Evolutionary conservation across 2,329 filamentous ascomycete genomes (phyloP), one percentile per base, ranked within the genome.

Genomic region (Zymoseptoria passerinii): DNA sequence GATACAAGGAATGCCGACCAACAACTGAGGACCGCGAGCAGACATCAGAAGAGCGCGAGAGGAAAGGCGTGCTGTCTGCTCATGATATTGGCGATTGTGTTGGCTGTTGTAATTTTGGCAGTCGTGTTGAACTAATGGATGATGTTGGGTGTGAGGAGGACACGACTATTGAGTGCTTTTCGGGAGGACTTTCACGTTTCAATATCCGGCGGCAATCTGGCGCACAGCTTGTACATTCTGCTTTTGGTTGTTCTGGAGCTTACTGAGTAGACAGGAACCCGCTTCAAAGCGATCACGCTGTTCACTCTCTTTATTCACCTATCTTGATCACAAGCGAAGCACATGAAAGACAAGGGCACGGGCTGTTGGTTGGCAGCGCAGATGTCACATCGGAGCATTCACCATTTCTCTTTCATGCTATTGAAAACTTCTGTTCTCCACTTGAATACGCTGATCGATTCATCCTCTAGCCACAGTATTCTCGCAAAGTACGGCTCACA

Each of bases 21-120:
- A 58, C 92, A 99, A 76, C 80, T 96, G 66, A 83, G 89, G 62
- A 87, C 88, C 67, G 94, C 94, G 18, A 90, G 88, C 63, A 81
- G 90, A 68, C 95, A 97, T 75, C 95, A 99, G 79, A 96, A 92
- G 81, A 92, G 90, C 62, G 94, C 94, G 28, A 83, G 95, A 64
- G 94, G 90, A 76, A 96, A 95, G 80, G 89, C 90, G 48, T 99
- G 92, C 73, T 96, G 92, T 72, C 77, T 99, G 71, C 75, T 99
- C 69, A 75, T 99, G 54, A 92, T 99, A 60, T 73, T 99, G 69
- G 87, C 88, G 1, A 83, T 99, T 52, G 94, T 99, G 60, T 74
- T 97, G 68, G 88, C 90, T 3, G 90, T 99, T 66, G 86, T 99
- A 50, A 80, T 99, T 60, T 76, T 99, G 66, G 95, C 94, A 13